Base-by-base conservation (phyloP, 208 protist genomes). In the Crithidia sp. region DNA sequence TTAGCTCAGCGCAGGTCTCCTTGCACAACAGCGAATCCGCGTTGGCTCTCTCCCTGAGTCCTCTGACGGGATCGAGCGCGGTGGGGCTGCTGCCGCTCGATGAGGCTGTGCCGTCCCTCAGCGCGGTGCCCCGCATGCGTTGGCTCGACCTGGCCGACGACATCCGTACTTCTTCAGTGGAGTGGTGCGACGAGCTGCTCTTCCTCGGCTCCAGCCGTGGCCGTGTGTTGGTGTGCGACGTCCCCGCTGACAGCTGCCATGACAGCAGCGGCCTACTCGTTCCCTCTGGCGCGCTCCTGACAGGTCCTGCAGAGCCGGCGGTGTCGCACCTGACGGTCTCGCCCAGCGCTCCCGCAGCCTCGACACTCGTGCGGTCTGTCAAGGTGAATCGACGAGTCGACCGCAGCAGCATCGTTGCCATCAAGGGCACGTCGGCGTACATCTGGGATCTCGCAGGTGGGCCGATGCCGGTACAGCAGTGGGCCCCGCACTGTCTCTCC, bases 161-260 rank as follows among this genome's bases (percentile, higher is more conserved):
- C 47, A 60, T 73, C 3, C 73, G 69, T 55, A 67, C 77, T 5
- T 82, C 85, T 8, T 76, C 73, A 8, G 61, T 96, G 40, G 83
- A 85, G 61, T 96, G 89, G 88, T 82, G 83, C 58, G 88, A 93
- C 14, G 79, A 81, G 10, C 52, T 88, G 17, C 76, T 93, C 9
- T 80, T 93, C 13, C 50, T 91, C 5, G 91, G 91, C 19, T 88
- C 78, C 47, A 94, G 77, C 67, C 87, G 89, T 10, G 86, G 91
- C 28, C 85, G 88, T 43, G 68, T 96, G n/a, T 69, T 93, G 44
- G 76, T 94, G 43, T 71, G 76, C 61, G 85, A 87, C 53, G 59
- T 71, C 19, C 43, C 76, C 36, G 80, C 81, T 14, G 73, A 63
- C 3, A 68, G 71, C 43, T 74, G 64, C 50, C 19, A 57, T 7